Conservation (phyloP, 148 eudicot species). For the Chenopodium formosanum region DNA sequence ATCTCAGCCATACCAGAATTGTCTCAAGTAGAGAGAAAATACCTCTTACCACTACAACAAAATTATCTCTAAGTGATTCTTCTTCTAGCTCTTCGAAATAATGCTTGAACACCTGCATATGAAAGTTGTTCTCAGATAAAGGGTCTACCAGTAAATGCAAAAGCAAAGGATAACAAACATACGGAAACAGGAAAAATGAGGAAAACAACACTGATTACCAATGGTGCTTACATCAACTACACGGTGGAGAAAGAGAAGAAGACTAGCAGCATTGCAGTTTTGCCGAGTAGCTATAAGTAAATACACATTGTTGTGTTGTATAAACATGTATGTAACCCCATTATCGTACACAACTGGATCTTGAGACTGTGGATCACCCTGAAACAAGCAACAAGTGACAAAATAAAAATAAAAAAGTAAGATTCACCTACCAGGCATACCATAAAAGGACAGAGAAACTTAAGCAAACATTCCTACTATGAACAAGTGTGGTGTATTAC, state of each 20-base stretch:
- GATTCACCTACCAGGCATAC: neutral
- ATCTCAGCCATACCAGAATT: neutral
- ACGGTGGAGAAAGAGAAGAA: slow-evolving; percentile 86
- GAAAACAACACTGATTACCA: slow-evolving; percentile 4
- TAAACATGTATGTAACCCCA: slow-evolving; percentile 90
- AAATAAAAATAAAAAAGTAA: neutral
- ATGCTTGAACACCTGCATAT: slow-evolving; percentile 87
- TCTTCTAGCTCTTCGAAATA: slow-evolving; percentile 97
- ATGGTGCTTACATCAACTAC: slow-evolving; percentile 48
- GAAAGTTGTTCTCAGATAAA: slow-evolving; percentile 8
- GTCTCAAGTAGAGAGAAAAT: slow-evolving; percentile 13
- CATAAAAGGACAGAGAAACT: neutral
- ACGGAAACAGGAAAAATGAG: neutral
- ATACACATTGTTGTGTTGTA: slow-evolving; percentile 92
- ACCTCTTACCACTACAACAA: slow-evolving; percentile 92
- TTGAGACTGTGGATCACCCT: slow-evolving; percentile 49
- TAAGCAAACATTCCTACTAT: neutral
- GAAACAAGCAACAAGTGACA: slow-evolving; percentile 11
- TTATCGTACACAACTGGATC: slow-evolving; percentile 88
- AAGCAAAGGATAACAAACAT: neutral
- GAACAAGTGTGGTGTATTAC: neutral
- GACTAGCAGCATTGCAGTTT: slow-evolving; percentile 96
- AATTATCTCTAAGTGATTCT: slow-evolving; percentile 97
- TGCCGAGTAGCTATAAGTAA: slow-evolving; percentile 85
- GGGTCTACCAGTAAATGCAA: neutral